Conservation (phyloP, 129 eudicot genomes). For the Mikania micrantha region DNA sequence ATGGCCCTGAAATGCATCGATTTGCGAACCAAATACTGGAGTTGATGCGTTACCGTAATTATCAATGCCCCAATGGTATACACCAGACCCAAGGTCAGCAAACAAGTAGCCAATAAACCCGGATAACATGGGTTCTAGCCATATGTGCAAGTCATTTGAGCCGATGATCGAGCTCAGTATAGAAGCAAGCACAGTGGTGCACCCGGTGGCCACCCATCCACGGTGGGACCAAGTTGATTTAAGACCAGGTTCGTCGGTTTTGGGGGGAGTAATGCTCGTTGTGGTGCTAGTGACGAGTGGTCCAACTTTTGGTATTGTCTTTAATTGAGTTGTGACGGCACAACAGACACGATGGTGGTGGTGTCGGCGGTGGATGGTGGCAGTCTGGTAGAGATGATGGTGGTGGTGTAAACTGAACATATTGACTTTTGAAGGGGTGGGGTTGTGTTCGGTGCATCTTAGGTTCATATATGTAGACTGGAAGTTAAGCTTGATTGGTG, state of each 20-base stretch:
- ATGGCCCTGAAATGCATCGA: conserved; percentile 91
- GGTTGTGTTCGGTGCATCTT: background rate
- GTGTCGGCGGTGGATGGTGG: background rate
- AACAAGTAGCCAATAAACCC: conserved; percentile 63
- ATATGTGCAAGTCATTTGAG: conserved; percentile 38
- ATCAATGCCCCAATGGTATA: conserved; percentile 96
- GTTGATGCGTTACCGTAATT: conserved; percentile 71
- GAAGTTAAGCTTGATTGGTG: background rate
- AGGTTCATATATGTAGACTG: background rate
- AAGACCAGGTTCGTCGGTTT: conserved; percentile 42
- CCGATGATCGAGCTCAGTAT: conserved; percentile 45
- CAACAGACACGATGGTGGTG: conserved; percentile 24
- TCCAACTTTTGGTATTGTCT: conserved; percentile 15
- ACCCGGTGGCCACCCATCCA: conserved; percentile 78
- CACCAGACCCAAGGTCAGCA: conserved; percentile 91
- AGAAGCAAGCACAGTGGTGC: conserved; percentile 59
- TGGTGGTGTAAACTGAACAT: conserved; percentile 52
- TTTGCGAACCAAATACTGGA: conserved; percentile 72
- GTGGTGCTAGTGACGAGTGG: conserved; percentile 18
- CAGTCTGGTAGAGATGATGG: conserved; percentile 28
- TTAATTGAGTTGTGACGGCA: conserved; percentile 36
- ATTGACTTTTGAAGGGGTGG: too few relatives aligned
- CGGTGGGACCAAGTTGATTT: conserved; percentile 86
- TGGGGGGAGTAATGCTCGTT: conserved; percentile 3
- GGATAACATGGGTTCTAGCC: conserved; percentile 69